Percentiles rank a stretch among this genome's conserved stretches.
Conservation (phyloP, 2,329 filamentous ascomycete species). For the Cytospora paraplurivora region DNA sequence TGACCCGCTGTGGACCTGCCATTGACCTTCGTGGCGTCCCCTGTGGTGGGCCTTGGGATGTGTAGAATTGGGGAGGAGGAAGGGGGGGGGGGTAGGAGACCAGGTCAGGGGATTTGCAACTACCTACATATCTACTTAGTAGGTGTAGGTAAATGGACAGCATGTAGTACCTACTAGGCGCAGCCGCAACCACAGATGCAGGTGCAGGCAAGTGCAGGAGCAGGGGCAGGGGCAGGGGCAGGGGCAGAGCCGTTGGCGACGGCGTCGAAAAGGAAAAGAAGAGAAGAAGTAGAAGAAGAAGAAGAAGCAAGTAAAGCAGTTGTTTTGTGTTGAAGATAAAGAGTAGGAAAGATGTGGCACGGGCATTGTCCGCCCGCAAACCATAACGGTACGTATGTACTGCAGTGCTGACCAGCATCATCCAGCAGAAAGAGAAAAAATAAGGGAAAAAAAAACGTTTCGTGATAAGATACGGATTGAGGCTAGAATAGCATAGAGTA, state of each 20-base stretch:
- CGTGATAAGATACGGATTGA: too few species aligned
- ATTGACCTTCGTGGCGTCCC: slow-evolving; percentile 27
- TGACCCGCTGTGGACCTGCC: slow-evolving; percentile 26
- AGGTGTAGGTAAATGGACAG: neutral
- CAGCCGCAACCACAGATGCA: slow-evolving; percentile 3
- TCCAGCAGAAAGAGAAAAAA: too few species aligned
- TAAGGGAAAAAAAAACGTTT: too few species aligned
- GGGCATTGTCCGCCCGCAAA: too few species aligned
- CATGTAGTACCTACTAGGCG: neutral
- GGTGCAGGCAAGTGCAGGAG: neutral
- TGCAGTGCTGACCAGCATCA: too few species aligned
- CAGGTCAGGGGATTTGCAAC: slow-evolving; percentile 15
- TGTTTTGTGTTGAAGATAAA: neutral
- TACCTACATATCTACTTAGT: neutral
- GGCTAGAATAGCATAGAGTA: too few species aligned
- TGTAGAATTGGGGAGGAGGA: slow-evolving; percentile 11
- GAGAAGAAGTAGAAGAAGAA: slow-evolving; percentile 6
- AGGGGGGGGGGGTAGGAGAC: slow-evolving; percentile 12
- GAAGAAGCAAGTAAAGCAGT: slow-evolving; percentile 9
- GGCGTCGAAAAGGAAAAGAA: slow-evolving; percentile 11
- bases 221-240: neutral
- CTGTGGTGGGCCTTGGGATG: slow-evolving; percentile 28
- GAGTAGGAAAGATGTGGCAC: too few species aligned
- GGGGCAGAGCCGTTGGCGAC: slow-evolving; percentile 3
- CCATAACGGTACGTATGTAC: too few species aligned